Evolutionary conservation across 257 asterid genomes (phyloP), one percentile per base, ranked within the genome.

Genomic region (Marsdenia floribunda): DNA sequence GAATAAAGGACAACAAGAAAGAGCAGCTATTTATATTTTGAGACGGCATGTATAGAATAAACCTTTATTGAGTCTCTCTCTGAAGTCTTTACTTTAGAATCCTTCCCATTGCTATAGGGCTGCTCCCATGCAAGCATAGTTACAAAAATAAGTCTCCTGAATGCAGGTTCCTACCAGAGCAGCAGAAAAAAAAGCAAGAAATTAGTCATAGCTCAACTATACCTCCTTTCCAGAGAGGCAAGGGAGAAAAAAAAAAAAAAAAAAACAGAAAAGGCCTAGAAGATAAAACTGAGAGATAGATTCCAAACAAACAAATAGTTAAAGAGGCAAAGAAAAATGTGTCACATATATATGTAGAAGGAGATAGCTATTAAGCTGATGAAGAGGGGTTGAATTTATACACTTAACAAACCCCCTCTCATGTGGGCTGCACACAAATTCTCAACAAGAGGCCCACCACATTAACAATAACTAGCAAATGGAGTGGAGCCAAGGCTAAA

Each of bases 121-220:
- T 78, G 84, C 87, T 95, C 97, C 99, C 99, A 95, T 19, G 99
- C 98, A 74, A 95, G 86, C 99, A 95, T 92, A 26, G 99, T 90
- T 75, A 91, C 73, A 79, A 87, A 95, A 77, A 92, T 70, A 67
- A 95, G 86, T 77, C 89, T 89, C 85, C 77, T 97, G 80, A 95
- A 92, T 80, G 98, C 92, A 77, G 94, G 88, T 83, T 95, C 98
- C 99, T 95, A 85, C 54, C 55, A 84, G 70, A 59, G 75, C 67
- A 83, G 70, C 73, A 76, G 54, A 76, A 80, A 75, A 80, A 75
- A 18, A 67, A 42, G 72, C 79, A 53, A 78, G 67, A 59, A 71
- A 63, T 74, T 68, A 59, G 61, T 70, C 61, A 50, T 52, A 44
- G 18, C 63, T 73, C 57, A 75, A 74, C 54, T 58, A 44, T 52